Conservation (phyloP, 176 grass and related monocot genomes). For the Calamus simplicifolius region DNA sequence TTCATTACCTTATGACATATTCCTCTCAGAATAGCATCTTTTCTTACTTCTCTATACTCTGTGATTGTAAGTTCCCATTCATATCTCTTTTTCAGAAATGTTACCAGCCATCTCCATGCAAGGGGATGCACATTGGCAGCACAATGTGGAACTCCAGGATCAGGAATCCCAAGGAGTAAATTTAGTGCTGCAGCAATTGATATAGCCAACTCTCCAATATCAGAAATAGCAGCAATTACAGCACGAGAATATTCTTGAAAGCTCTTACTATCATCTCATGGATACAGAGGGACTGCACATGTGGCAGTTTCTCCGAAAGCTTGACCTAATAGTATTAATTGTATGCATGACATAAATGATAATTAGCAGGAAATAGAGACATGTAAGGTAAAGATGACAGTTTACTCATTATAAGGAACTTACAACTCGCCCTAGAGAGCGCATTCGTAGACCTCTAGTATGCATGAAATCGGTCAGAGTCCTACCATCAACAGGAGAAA, state of each 20-base stretch:
- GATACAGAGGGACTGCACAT: conserved; percentile 92
- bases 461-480: conserved; percentile 99
- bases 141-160: conserved; percentile 38
- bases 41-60: conserved; percentile 75
- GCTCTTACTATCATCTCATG: conserved; percentile 98
- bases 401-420: conserved; percentile 38
- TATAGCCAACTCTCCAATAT: conserved; percentile 58
- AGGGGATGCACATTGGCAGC: conserved; percentile 55
- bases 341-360: conserved; percentile 16
- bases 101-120: conserved; percentile 83
- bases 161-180: conserved; percentile 76
- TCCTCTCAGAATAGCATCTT: conserved; percentile 90
- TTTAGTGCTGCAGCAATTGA: conserved; percentile 71
- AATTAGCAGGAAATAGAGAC: too few relatives aligned
- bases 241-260: conserved; percentile 87
- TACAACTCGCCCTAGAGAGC: conserved; percentile 86
- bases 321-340: conserved; percentile 56
- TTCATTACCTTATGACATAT: conserved; percentile 85
- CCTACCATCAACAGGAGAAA: conserved; percentile 97
- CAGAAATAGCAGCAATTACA: conserved; percentile 66
- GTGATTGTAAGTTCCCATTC: conserved; percentile 68
- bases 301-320: conserved; percentile 93
- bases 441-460: conserved; percentile 85
- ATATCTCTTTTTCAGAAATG: conserved; percentile 78
- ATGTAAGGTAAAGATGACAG: conserved; percentile 15